phyloP scores from a whole-genome alignment of 2,329 filamentous ascomycete species.

The Chalaropsis ovoidea region DNA sequence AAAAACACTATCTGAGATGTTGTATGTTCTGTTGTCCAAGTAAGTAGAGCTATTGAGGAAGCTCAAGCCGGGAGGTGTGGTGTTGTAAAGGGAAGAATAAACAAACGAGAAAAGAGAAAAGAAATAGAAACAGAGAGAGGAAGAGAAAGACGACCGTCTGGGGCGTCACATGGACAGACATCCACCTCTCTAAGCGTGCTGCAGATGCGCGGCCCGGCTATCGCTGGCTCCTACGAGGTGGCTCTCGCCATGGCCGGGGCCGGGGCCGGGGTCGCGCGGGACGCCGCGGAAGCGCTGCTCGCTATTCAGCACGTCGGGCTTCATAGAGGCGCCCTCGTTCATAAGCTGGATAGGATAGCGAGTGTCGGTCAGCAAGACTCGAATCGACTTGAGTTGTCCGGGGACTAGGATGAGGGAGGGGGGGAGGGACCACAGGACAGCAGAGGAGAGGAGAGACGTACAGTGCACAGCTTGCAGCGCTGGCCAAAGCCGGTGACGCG shows the following conservation, averaged over 20 bases:
- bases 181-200: constrained; percentile 11
- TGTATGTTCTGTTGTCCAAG: constrained; percentile 1
- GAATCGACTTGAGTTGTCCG: no score
- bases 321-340: constrained; percentile 21
- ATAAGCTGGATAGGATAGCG: background rate
- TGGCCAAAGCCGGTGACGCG: constrained; percentile 31
- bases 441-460: constrained; percentile 23
- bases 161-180: background rate
- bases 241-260: background rate
- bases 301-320: constrained; percentile 16
- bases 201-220: background rate
- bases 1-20: background rate
- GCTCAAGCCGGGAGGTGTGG: background rate
- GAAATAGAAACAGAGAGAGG: background rate
- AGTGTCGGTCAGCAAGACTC: no score
- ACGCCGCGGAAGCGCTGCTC: constrained; percentile 17
- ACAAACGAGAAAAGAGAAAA: background rate
- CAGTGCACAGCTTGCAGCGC: constrained; percentile 30
- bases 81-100: background rate
- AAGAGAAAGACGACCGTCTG: background rate
- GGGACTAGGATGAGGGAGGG: no score
- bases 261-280: constrained; percentile 3
- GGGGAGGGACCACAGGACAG: no score
- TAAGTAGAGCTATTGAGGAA: background rate
- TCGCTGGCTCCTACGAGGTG: background rate